Percentiles rank a stretch among this genome's conserved stretches.
phyloP scores from a whole-genome alignment of 2,329 filamentous ascomycete species.

The Aspergillus viridinutans region DNA sequence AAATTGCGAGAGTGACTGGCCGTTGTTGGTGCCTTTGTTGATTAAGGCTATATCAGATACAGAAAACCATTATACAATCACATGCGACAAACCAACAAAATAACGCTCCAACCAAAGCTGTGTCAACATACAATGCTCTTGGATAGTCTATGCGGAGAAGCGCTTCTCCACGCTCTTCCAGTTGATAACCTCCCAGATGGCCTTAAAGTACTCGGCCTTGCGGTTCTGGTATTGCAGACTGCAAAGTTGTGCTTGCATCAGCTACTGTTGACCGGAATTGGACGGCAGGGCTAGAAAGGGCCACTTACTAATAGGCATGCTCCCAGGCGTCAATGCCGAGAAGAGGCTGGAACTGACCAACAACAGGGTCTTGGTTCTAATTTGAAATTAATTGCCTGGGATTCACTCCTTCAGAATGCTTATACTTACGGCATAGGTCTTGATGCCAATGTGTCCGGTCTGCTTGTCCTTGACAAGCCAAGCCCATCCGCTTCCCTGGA shows the following conservation, averaged over 20 bases:
- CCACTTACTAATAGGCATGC: constrained; percentile 77
- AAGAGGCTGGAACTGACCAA: constrained; percentile 75
- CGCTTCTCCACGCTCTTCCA: constrained; percentile 85
- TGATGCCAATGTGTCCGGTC: constrained; percentile 54
- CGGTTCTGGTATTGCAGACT: constrained; percentile 91
- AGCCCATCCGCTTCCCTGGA: constrained; percentile 63
- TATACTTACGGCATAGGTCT: constrained; percentile 57
- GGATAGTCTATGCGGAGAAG: constrained; percentile 49
- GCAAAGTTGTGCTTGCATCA: constrained; percentile 16
- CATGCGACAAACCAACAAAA: constrained; percentile 1
- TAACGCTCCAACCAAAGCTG: constrained; percentile 11
- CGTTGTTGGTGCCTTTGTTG: background rate
- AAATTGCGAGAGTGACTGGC: background rate
- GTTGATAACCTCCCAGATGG: constrained; percentile 93
- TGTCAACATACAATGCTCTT: constrained; percentile 7
- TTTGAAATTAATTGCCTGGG: constrained; percentile 5
- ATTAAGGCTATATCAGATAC: constrained; percentile 7
- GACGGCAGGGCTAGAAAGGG: background rate
- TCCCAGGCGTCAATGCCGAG: constrained; percentile 94
- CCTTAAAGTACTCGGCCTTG: constrained; percentile 92
- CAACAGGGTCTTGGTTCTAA: constrained; percentile 80
- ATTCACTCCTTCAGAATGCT: background rate
- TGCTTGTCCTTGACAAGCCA: constrained; percentile 61
- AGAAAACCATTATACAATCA: constrained; percentile 4
- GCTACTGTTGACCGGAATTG: constrained; percentile 3